Conservation (phyloP, 495 filamentous ascomycete genomes). For the Endocarpon pusillum region DNA sequence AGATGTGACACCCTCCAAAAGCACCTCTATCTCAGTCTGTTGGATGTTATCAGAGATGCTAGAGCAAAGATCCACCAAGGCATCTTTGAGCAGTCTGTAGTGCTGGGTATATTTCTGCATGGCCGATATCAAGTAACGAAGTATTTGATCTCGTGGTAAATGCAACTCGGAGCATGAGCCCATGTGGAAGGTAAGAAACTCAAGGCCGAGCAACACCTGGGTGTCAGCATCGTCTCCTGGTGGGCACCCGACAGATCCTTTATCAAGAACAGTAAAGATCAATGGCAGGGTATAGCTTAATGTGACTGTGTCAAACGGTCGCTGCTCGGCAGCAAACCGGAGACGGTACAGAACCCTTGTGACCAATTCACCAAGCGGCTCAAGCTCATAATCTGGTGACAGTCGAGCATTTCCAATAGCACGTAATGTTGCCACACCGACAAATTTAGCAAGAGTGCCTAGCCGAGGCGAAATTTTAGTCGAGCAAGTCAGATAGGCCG, state of each 20-base stretch:
- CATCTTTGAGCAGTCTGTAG: constrained; percentile 88
- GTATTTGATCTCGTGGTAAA: constrained; percentile 57
- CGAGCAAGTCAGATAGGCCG: constrained; percentile 59
- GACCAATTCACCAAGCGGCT: constrained; percentile 69
- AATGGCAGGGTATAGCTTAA: constrained; percentile 77
- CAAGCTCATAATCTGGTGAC: constrained; percentile 50
- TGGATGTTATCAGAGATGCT: constrained; percentile 62
- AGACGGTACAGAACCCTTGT: constrained; percentile 83
- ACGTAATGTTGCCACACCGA: constrained; percentile 74
- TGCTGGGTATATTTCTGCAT: constrained; percentile 87
- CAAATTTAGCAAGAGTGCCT: constrained; percentile 56
- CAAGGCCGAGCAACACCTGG: constrained; percentile 77
- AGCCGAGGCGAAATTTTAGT: constrained; percentile 60
- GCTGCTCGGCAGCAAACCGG: constrained; percentile 77
- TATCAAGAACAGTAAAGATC: constrained; percentile 52
- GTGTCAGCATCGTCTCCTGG: constrained; percentile 62
- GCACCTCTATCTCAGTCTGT: constrained; percentile 45
- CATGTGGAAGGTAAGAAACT: constrained; percentile 78
- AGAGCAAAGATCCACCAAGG: constrained; percentile 64
- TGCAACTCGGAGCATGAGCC: constrained; percentile 49
- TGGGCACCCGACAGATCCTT: constrained; percentile 56
- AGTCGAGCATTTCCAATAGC: constrained; percentile 56
- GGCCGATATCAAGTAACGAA: constrained; percentile 50
- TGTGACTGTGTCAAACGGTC: constrained; percentile 72
- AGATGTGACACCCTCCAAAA: constrained; percentile 60